Evolutionary conservation across 106 monocot species (phyloP).

Genomic region (Dioscorea dumetorum): DNA sequence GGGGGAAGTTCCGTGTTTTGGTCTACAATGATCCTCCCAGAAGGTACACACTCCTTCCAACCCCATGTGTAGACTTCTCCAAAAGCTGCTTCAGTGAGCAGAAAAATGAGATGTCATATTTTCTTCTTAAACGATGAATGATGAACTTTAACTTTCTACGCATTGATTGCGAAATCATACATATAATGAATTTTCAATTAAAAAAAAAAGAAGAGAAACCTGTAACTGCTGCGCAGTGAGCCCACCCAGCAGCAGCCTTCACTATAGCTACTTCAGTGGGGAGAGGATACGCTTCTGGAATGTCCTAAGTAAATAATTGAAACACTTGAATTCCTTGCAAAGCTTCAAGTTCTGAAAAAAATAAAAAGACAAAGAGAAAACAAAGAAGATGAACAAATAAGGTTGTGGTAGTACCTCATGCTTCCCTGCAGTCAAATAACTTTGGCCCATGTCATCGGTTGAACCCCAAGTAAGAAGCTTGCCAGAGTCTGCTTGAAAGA

Average conservation of each 20-base stretch:
- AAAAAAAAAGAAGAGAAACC: slow-evolving; percentile 31
- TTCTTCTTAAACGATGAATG: no score
- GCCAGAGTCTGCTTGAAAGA: slow-evolving; percentile 61
- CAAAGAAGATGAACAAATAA: neutral
- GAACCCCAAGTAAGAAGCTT: slow-evolving; percentile 98
- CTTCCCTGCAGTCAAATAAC: slow-evolving; percentile 88
- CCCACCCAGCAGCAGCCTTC: slow-evolving; percentile 91
- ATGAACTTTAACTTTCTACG: no score
- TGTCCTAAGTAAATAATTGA: slow-evolving; percentile 40
- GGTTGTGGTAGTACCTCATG: slow-evolving; percentile 51
- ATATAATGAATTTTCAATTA: neutral
- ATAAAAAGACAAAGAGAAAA: neutral
- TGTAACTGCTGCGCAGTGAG: slow-evolving; percentile 86
- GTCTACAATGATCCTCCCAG: slow-evolving; percentile 41
- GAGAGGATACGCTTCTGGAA: slow-evolving; percentile 83
- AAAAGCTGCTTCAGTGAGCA: slow-evolving; percentile 23
- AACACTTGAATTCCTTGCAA: no score
- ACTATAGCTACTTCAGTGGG: slow-evolving; percentile 55
- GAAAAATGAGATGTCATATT: no score
- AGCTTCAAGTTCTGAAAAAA: neutral
- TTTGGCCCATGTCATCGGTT: slow-evolving; percentile 89
- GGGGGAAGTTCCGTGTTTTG: slow-evolving; percentile 15
- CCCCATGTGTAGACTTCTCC: slow-evolving; percentile 97
- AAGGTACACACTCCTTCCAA: slow-evolving; percentile 99
- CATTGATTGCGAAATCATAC: neutral